Evolutionary conservation across 1,284 basidiomycete genomes (phyloP).

Genomic region (Ustilago vetiveriae): DNA sequence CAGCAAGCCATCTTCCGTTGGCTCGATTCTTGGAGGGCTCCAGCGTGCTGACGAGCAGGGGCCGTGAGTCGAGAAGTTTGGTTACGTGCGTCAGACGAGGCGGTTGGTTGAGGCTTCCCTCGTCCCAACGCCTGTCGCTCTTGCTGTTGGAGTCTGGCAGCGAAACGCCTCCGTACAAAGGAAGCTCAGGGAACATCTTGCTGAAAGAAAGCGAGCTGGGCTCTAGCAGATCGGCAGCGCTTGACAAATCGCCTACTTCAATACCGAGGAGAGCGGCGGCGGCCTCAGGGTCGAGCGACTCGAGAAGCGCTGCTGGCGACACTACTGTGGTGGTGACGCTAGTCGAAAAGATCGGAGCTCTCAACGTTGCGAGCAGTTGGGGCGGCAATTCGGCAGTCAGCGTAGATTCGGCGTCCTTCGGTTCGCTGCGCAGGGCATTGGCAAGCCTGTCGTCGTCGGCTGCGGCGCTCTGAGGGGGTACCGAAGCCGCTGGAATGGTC

Average conservation of each 20-base stretch:
- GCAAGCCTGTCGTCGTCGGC: conserved; percentile 8
- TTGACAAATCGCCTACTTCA: conserved; percentile 39
- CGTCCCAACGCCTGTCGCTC: conserved; percentile 70
- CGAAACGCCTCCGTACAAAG: conserved; percentile 66
- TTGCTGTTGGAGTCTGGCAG: conserved; percentile 59
- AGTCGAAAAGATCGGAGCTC: conserved; percentile 63
- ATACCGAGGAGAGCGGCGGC: conserved; percentile 55
- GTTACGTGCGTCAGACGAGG: conserved; percentile 69
- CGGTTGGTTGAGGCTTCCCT: conserved; percentile 54
- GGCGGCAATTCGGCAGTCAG: conserved; percentile 57
- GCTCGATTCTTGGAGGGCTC: conserved; percentile 70
- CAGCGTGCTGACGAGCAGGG: conserved; percentile 72
- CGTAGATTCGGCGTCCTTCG: conserved; percentile 48
- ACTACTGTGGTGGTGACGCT: conserved; percentile 56
- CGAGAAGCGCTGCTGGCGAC: conserved; percentile 54
- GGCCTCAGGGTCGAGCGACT: conserved; percentile 53
- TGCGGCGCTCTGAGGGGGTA: background rate
- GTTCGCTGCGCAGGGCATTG: conserved; percentile 28
- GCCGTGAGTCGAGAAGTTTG: conserved; percentile 71
- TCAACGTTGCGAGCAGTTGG: conserved; percentile 55
- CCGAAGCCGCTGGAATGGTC: background rate
- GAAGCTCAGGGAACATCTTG: conserved; percentile 70
- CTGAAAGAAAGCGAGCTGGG: conserved; percentile 50
- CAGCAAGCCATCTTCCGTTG: conserved; percentile 69
- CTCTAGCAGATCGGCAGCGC: conserved; percentile 43